A percentile compares a stretch with the other conserved stretches of the same genome.
These are phyloP conservation scores for Umbilicus rupestris DNA, from an alignment of 164 flowering plant genomes.

Conservation along the genomic window DNA sequence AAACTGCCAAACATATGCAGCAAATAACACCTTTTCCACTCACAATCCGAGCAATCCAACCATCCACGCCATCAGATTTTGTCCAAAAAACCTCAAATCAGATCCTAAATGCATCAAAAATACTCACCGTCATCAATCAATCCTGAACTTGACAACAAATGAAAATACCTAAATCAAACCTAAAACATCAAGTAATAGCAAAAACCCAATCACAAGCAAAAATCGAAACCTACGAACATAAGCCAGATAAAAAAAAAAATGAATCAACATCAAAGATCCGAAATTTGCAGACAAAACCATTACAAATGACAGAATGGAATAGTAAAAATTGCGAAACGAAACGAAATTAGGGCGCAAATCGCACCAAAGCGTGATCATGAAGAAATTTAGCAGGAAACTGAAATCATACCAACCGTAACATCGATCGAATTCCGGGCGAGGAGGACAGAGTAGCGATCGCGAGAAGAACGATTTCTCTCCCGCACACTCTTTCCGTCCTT, in stretches of 20 bases:
- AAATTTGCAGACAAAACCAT: neutral
- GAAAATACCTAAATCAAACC: neutral
- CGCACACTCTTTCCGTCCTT: neutral
- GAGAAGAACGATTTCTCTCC: neutral
- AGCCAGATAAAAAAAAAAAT: neutral
- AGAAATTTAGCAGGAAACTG: neutral
- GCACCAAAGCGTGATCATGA: neutral
- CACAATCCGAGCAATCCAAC: neutral
- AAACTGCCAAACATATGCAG: neutral
- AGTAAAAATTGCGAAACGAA: neutral
- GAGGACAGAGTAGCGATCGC: neutral
- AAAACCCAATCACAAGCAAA: neutral
- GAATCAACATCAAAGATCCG: neutral
- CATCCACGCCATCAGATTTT: neutral
- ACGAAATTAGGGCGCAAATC: constrained; percentile 1
- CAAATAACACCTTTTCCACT: neutral
- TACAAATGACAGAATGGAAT: neutral
- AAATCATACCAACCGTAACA: neutral
- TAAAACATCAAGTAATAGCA: neutral
- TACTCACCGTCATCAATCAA: no score
- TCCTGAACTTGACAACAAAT: neutral
- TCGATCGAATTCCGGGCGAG: neutral
- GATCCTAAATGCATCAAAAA: neutral
- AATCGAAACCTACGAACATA: neutral
- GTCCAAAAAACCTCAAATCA: neutral